Base-by-base conservation (phyloP, 768 basidiomycete genomes). In the Favolaschia claudopus region DNA sequence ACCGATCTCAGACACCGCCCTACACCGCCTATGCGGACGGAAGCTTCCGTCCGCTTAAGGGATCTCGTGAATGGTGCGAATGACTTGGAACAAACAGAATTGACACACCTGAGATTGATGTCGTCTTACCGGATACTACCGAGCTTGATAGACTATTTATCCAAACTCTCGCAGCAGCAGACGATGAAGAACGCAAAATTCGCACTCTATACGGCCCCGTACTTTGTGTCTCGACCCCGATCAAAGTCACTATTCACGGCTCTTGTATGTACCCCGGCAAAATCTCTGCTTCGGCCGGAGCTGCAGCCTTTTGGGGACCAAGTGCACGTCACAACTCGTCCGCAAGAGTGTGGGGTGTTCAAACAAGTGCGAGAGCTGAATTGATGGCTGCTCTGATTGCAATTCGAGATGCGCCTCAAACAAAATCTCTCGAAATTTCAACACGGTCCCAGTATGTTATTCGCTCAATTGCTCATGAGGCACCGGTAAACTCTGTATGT, bases 361-460 rank as follows among this genome's bases (percentile, higher is more conserved):
- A 53, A 14, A 44, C 51, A 7, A 32, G 27, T 19, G 7, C 50
- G 1, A 44, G 51, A 0, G 58, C 58, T 1, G 58, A 60, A 36
- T 9, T 60, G 13, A 2, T 46, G 0, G 51, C 58, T 3, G 38
- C 43, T 0, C n/a, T 43, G 0, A 10, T 46, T 17, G 58, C 58
- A 1, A 36, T 60, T 0, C 12, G 40, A 29, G 14, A n/a, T 8
- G 33, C 42, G 7, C 40, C 40, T 2, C 0, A 10, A 6, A 24
- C 17, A 19, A 43, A 46, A 19, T 27, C 57, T 1, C 24, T 59
- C 1, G 20, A 20, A n/a, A 51, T 59, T 29, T 27, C 42, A 5
- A 51, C 57, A 1, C 40, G 57, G 1, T 58, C 57, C 0, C 24
- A 51, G 9, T 58, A 58, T 34, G 57, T 20, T 3, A 50, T 58